phyloP scores from a whole-genome alignment of 2,329 filamentous ascomycete genomes.

The Scedosporium boydii region DNA sequence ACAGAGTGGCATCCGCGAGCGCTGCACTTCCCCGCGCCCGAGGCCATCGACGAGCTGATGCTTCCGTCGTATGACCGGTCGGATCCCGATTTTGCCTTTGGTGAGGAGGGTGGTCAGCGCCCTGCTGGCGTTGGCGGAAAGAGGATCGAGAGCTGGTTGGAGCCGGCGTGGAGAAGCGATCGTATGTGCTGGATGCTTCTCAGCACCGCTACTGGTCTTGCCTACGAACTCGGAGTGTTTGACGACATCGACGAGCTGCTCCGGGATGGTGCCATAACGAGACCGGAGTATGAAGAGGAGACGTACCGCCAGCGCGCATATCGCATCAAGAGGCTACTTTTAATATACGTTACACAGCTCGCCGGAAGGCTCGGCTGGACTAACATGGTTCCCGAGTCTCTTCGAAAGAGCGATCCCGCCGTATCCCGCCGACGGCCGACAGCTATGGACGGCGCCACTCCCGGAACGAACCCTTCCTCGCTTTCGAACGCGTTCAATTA shows the following conservation, averaged over 20 bases:
- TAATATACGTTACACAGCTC: slow-evolving; percentile 91
- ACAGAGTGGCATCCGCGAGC: slow-evolving; percentile 97
- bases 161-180: slow-evolving; percentile 89
- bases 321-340: slow-evolving; percentile 74
- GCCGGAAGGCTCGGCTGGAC: slow-evolving; percentile 86
- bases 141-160: slow-evolving; percentile 89
- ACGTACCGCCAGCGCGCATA: slow-evolving; percentile 66
- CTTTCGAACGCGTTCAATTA: slow-evolving; percentile 53
- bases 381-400: slow-evolving; percentile 74
- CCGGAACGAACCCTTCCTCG: slow-evolving; percentile 48
- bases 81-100: slow-evolving; percentile 26
- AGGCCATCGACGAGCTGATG: slow-evolving; percentile 61
- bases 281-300: slow-evolving; percentile 64
- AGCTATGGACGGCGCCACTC: slow-evolving; percentile 45
- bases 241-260: slow-evolving; percentile 73
- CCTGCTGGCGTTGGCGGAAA: slow-evolving; percentile 57
- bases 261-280: slow-evolving; percentile 46
- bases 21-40: slow-evolving; percentile 82
- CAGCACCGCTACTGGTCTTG: slow-evolving; percentile 79
- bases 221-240: slow-evolving; percentile 91
- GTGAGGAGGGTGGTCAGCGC: slow-evolving; percentile 31
- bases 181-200: slow-evolving; percentile 98
- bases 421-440: slow-evolving; percentile 38
- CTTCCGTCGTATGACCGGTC: slow-evolving; percentile 46
- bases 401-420: slow-evolving; percentile 49